These are phyloP conservation scores for Kandelia obovata DNA, from an alignment of 345 rosid species.

Conservation along the genomic window DNA sequence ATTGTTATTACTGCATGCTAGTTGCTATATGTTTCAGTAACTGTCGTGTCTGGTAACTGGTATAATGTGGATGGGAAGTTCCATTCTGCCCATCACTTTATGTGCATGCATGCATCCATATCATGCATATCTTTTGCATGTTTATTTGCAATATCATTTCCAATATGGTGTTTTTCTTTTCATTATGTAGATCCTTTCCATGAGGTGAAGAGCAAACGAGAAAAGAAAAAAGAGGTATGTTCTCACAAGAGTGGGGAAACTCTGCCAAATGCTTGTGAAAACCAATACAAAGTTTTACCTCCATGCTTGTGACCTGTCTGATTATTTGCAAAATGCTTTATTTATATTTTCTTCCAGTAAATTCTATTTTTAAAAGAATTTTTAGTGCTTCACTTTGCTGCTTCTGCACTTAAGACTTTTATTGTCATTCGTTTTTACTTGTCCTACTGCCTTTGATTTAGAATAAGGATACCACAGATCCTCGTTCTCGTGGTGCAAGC, in stretches of 20 bases:
- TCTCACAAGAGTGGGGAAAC: background rate
- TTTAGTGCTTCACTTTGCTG: too few species aligned
- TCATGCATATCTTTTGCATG: too few species aligned
- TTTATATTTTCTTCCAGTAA: too few species aligned
- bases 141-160: too few species aligned
- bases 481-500: constrained; percentile 57
- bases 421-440: constrained; percentile 8
- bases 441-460: constrained; percentile 33
- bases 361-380: too few species aligned
- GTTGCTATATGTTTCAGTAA: too few species aligned
- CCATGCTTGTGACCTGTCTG: background rate
- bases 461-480: constrained; percentile 65
- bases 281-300: background rate
- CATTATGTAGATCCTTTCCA: constrained; percentile 50
- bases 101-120: too few species aligned
- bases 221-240: constrained; percentile 54
- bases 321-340: too few species aligned
- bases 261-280: background rate
- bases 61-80: too few species aligned
- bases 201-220: constrained; percentile 64
- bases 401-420: background rate
- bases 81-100: too few species aligned
- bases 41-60: too few species aligned
- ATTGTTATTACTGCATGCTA: too few species aligned
- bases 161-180: background rate